Base-by-base conservation (phyloP, 177 flowering plant species). In the Telopea speciosissima region DNA sequence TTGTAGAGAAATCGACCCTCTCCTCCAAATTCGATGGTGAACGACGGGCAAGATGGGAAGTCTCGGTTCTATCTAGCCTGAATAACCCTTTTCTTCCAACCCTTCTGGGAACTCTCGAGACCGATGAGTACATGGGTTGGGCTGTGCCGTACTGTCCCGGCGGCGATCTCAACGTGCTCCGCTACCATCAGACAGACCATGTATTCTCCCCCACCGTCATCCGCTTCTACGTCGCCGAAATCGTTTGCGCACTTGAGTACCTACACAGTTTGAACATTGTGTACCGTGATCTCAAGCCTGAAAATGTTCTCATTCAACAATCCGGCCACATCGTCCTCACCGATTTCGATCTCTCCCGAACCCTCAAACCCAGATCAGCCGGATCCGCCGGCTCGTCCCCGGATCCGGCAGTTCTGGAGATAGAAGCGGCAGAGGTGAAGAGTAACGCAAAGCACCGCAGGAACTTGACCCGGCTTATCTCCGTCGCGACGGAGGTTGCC, bases 321-420 rank as follows among this genome's bases (percentile, higher is more conserved):
- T 87, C 96, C 11, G 99, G 99, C 66, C 99, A 95, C 83, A 81
- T 93, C 65, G 89, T 90, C 16, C 89, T 95, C 68, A 89, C 97
- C 19, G 99, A 95, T 74, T 95, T 95, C 83, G 99, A 95, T 70
- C 92, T 95, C 56, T 95, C 97, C n/a, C 82, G 92, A 12, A 76
- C 23, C 45, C 78, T 95, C 23, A 61, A 54, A 1, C 82, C 40
- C 22, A 76, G 70, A 24, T 69, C 79, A 16, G 63, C 54, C 1
- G 44, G 67, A 3, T 9, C 24, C 61, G 6, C 31, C 40, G 45
- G 9, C 9, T 63, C 42, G 23, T 56, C 9, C 19, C 59, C 36
- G 21, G 25, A 31, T 1, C 42, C 63, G 22, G 45, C 59, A 5
- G 40, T 36, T 0, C 40, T 3, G 40, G 49, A 16, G 14, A 19